Conservation (phyloP, 2,329 filamentous ascomycete species). For the Chlorencoelia australis region DNA sequence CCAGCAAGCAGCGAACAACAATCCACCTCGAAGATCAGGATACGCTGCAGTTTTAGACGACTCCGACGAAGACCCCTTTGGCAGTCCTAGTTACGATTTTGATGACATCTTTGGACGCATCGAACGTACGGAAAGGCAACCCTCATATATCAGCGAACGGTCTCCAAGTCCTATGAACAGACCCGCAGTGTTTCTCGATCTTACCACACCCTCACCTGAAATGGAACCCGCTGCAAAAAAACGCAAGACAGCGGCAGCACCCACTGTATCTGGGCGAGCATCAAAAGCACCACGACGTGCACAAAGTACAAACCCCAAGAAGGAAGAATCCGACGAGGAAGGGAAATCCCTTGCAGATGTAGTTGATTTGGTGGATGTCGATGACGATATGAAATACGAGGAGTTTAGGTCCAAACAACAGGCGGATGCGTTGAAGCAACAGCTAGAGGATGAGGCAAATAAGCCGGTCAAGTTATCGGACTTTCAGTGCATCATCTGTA, state of each 20-base stretch:
- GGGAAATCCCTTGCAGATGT: constrained; percentile 13
- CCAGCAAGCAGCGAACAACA: not conserved
- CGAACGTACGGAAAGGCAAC: constrained; percentile 1
- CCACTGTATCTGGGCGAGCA: constrained; percentile 7
- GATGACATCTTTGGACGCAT: not conserved
- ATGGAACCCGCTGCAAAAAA: constrained; percentile 16
- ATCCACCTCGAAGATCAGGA: not conserved
- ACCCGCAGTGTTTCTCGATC: too few relatives aligned
- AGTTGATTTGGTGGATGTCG: constrained; percentile 22
- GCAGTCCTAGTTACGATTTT: not conserved
- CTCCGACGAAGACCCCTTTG: not conserved
- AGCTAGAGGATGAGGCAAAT: constrained; percentile 37
- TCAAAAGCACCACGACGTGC: constrained; percentile 5
- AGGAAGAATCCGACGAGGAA: not conserved
- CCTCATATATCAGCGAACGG: constrained; percentile 15
- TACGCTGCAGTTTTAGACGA: constrained; percentile 1
- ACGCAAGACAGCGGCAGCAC: constrained; percentile 16
- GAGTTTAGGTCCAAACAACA: constrained; percentile 18
- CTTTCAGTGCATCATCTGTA: constrained; percentile 59
- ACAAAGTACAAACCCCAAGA: constrained; percentile 4
- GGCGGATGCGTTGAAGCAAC: constrained; percentile 25
- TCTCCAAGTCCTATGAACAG: too few relatives aligned
- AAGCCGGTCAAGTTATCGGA: constrained; percentile 40
- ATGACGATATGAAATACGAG: constrained; percentile 20
- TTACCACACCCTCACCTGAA: constrained; percentile 18